Conservation (phyloP, 352 stramenopile species). For the Phytophthora sojae region DNA sequence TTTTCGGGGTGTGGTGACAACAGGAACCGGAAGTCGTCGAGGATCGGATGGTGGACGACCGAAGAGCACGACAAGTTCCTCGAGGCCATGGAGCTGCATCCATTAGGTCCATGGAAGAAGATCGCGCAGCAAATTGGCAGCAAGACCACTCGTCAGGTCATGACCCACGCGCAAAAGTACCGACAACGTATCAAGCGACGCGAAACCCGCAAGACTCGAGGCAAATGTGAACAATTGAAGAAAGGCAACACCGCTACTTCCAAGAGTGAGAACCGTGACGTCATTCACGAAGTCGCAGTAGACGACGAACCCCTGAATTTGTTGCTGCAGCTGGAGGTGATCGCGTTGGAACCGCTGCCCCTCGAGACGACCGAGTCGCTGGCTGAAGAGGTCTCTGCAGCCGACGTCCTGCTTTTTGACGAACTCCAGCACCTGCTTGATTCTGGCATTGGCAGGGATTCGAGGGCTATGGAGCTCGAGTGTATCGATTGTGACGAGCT, state of each 20-base stretch:
- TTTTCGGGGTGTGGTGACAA: neutral
- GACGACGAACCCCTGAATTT: neutral
- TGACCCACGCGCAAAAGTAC: conserved; percentile 35
- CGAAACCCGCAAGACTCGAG: neutral
- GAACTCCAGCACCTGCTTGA: conserved; percentile 13
- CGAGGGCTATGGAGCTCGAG: neutral
- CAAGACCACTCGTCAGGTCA: conserved; percentile 33
- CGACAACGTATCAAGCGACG: conserved; percentile 15
- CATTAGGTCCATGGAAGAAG: conserved; percentile 51
- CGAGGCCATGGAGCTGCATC: conserved; percentile 48
- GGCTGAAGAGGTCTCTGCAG: neutral
- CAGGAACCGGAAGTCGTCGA: conserved; percentile 4
- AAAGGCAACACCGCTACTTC: neutral
- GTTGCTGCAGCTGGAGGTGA: neutral
- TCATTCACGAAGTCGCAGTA: neutral
- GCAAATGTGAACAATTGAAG: neutral
- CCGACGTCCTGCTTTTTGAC: conserved; percentile 11
- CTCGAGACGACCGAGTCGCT: neutral
- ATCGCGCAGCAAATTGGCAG: conserved; percentile 37
- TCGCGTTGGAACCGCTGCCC: conserved; percentile 2
- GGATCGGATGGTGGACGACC: conserved; percentile 10
- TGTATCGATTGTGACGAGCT: conserved; percentile 8
- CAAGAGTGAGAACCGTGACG: neutral
- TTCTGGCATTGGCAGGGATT: neutral
- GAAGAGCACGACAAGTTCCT: conserved; percentile 58